Percentiles rank a stretch among this genome's conserved stretches.
Conservation (phyloP, 768 basidiomycete genomes). For the Postia placenta region DNA sequence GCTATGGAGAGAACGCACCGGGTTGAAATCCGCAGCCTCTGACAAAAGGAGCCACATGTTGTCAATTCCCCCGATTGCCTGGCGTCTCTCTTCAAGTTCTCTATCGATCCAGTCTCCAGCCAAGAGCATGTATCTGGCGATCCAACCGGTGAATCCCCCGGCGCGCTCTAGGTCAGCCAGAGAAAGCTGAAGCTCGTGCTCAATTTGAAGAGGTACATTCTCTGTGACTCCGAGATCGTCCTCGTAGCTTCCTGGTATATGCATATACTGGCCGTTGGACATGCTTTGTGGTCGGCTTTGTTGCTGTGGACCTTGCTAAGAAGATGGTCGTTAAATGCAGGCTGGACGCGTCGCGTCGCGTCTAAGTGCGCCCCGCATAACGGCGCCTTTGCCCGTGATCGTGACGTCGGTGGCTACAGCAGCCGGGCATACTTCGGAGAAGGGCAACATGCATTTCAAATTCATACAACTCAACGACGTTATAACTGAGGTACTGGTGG, state of each 20-base stretch:
- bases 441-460: too few species aligned
- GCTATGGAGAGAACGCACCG: slow-evolving; percentile 9
- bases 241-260: slow-evolving; percentile 5
- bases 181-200: slow-evolving; percentile 12
- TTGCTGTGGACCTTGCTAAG: not conserved
- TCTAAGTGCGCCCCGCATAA: not conserved
- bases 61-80: slow-evolving; percentile 20
- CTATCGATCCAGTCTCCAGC: slow-evolving; percentile 11
- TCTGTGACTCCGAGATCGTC: slow-evolving; percentile 2
- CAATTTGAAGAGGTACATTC: slow-evolving; percentile 8
- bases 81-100: slow-evolving; percentile 12
- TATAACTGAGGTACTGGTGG: not conserved
- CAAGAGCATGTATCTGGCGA: slow-evolving; percentile 2
- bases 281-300: not conserved
- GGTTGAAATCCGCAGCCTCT: slow-evolving; percentile 18
- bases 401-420: not conserved
- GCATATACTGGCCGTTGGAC: not conserved
- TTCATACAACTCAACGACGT: too few species aligned
- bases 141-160: slow-evolving; percentile 8
- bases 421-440: too few species aligned
- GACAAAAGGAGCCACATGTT: slow-evolving; percentile 17
- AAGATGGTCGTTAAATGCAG: not conserved
- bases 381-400: not conserved
- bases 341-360: not conserved
- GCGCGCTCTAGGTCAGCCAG: slow-evolving; percentile 7